Base-by-base conservation (phyloP, 768 basidiomycete genomes). In the Termitomyces sp. region DNA sequence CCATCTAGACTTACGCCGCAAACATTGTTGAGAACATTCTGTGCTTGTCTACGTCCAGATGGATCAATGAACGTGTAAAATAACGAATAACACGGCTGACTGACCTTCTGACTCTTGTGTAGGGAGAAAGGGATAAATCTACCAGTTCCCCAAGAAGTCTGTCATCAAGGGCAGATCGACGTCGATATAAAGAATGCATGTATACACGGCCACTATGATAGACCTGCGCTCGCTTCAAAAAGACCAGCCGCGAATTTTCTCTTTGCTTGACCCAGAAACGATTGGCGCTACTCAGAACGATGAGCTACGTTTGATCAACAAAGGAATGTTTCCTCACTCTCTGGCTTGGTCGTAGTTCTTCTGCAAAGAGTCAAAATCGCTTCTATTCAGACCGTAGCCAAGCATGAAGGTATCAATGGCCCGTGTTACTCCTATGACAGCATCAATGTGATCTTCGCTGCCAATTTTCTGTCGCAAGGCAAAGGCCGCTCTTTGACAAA, bases 401-500 rank as follows among this genome's bases (percentile, higher is more conserved):
- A 92, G 75, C 64, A 93, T 74, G 65, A 83, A 90, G 2, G 85
- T 82, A 62, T 92, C 91, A 45, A 92, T 86, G 4, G 85, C 86
- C 47, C 84, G 84, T 24, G 85, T 80, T 18, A 92, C 81, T 38
- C 77, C 77, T 35, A 91, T 80, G 33, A 96, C 84, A 5, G 91
- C 88, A 68, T 98, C 95, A 45, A 92, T 88, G 60, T 92, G 89
- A 67, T 93, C 90, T 69, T 92, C 91, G 35, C 81, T 84, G 45
- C 80, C 81, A 13, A 77, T 80, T 44, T 81, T 79, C 63, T 81
- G 78, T 38, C 84, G 82, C 40, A 94, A 73, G 16, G 83, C 77
- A 22, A 73, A 75, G 2, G 92, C 85, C 2, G 92, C 92, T 33
- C 73, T 72, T 59, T 89, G 84, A 38, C 91, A 70, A 12, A 91